phyloP scores from a whole-genome alignment of 331 rosid genomes.

The Cydonia oblonga region DNA sequence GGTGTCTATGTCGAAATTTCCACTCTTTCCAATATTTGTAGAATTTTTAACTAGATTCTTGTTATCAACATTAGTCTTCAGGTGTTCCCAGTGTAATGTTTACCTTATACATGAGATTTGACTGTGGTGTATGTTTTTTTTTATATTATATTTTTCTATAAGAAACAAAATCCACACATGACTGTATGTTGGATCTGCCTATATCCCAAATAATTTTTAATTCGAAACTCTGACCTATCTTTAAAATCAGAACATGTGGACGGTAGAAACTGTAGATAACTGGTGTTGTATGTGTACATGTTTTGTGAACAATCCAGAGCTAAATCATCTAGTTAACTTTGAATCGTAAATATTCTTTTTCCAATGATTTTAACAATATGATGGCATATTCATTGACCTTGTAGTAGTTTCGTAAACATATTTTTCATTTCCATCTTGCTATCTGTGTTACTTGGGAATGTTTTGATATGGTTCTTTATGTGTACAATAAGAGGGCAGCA shows the following conservation, averaged over 20 bases:
- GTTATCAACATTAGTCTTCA: neutral
- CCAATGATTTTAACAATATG: neutral
- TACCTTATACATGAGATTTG: neutral
- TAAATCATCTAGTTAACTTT: neutral
- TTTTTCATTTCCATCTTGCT: neutral
- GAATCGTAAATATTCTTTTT: too few species aligned
- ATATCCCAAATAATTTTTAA: neutral
- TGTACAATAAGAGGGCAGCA: neutral
- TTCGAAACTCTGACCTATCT: neutral
- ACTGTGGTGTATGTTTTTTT: too few species aligned
- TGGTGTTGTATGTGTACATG: neutral
- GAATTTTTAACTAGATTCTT: neutral
- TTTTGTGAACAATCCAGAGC: neutral
- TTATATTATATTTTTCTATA: too few species aligned
- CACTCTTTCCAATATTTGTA: neutral
- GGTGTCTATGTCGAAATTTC: neutral
- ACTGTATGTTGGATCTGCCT: neutral
- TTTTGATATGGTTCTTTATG: neutral
- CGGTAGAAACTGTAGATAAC: neutral
- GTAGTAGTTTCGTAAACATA: neutral
- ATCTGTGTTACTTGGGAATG: neutral
- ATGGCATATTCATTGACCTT: neutral
- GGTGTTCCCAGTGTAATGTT: neutral
- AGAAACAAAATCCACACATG: neutral
- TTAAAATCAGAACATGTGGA: neutral